Evolutionary conservation across 768 basidiomycete genomes (phyloP).

Genomic region (Lenzites betulinus): DNA sequence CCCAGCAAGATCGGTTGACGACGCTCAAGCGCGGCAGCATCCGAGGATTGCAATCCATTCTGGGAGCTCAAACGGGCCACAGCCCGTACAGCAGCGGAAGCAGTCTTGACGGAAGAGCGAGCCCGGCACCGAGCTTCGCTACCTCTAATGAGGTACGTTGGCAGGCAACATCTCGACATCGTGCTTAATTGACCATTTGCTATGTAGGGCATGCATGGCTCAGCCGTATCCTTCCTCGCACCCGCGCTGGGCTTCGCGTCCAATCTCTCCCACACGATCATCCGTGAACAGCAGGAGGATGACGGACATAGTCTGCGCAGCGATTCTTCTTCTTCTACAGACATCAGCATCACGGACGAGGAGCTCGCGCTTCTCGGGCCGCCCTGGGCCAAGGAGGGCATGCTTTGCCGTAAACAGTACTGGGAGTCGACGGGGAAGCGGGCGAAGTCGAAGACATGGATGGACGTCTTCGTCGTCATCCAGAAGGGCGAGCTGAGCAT

Average conservation of each 20-base stretch:
- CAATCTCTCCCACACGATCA: conserved; percentile 94
- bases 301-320: conserved; percentile 78
- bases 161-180: background rate
- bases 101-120: conserved; percentile 85
- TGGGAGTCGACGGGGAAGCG: conserved; percentile 85
- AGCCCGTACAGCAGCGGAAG: conserved; percentile 87
- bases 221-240: conserved; percentile 69
- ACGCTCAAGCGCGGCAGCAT: conserved; percentile 91
- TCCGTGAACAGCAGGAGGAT: conserved; percentile 89
- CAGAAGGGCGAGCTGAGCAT: conserved; percentile 93
- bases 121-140: conserved; percentile 92
- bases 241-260: conserved; percentile 96
- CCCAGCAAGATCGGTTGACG: conserved; percentile 66
- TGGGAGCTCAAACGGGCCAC: conserved; percentile 60
- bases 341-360: conserved; percentile 90
- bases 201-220: conserved; percentile 56
- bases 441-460: conserved; percentile 88
- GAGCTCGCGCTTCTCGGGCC: conserved; percentile 93
- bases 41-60: conserved; percentile 80
- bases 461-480: conserved; percentile 95
- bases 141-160: conserved; percentile 79
- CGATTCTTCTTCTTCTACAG: conserved; percentile 64
- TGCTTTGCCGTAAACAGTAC: conserved; percentile 92
- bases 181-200: background rate
- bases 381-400: conserved; percentile 99